Evolutionary conservation across 1,284 basidiomycete genomes (phyloP).

Genomic region (Somion occarium): DNA sequence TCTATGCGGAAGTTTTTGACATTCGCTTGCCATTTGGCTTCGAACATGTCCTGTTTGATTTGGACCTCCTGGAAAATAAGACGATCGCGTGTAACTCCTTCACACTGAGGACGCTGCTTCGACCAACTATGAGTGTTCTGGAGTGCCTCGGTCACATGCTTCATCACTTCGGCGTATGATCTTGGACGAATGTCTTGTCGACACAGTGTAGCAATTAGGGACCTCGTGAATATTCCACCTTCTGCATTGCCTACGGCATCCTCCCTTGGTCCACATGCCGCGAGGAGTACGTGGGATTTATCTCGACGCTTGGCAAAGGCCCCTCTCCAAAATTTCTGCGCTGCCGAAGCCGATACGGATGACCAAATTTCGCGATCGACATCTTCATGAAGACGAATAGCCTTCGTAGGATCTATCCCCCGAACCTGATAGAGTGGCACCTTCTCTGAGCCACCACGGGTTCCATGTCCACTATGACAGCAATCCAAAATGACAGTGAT

Average conservation of each 20-base stretch:
- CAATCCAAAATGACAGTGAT: slow-evolving; percentile 13
- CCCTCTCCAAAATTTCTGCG: not conserved
- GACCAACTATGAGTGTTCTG: not conserved
- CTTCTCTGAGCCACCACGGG: slow-evolving; percentile 13
- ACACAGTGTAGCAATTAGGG: slow-evolving; percentile 3
- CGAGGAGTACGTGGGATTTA: slow-evolving; percentile 11
- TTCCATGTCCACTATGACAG: slow-evolving; percentile 13
- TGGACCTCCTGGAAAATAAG: slow-evolving; percentile 10
- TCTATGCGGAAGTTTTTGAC: slow-evolving; percentile 1
- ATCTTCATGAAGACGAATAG: slow-evolving; percentile 3
- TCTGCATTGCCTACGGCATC: slow-evolving; percentile 4
- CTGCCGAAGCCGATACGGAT: not conserved
- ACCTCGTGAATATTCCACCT: slow-evolving; percentile 10
- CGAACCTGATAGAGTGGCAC: not conserved
- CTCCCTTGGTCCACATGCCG: slow-evolving; percentile 11
- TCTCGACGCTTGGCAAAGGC: slow-evolving; percentile 1
- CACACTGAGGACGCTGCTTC: slow-evolving; percentile 11
- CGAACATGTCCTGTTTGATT: slow-evolving; percentile 5
- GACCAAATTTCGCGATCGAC: slow-evolving; percentile 6
- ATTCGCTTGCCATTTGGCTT: not conserved
- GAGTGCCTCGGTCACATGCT: slow-evolving; percentile 3
- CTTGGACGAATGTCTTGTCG: slow-evolving; percentile 6
- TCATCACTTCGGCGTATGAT: slow-evolving; percentile 12
- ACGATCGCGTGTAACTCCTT: slow-evolving; percentile 10
- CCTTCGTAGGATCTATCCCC: slow-evolving; percentile 3